phyloP scores from a whole-genome alignment of 352 stramenopile species.

The Globisporangium orthogonon region DNA sequence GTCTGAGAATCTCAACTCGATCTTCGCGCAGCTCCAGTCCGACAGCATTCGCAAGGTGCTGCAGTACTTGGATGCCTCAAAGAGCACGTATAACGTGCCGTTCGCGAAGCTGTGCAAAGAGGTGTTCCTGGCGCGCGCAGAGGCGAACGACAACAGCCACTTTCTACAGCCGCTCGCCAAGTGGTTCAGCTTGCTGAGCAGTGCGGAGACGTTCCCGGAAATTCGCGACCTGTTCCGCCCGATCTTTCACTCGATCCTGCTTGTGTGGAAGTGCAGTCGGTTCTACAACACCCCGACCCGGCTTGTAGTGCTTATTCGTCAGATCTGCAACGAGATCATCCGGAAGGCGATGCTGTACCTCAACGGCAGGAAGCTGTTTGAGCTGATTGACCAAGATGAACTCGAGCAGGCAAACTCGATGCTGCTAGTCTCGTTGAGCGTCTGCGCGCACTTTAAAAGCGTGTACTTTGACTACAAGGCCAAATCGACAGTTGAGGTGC shows the following conservation, averaged over 20 bases:
- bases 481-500: slow-evolving; percentile 70
- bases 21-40: slow-evolving; percentile 89
- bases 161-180: slow-evolving; percentile 75
- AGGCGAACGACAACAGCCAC: slow-evolving; percentile 85
- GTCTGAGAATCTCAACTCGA: slow-evolving; percentile 83
- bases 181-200: slow-evolving; percentile 46
- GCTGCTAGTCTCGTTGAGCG: slow-evolving; percentile 62
- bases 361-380: slow-evolving; percentile 73
- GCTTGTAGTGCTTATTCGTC: slow-evolving; percentile 83
- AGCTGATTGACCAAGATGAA: slow-evolving; percentile 73
- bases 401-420: slow-evolving; percentile 66
- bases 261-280: slow-evolving; percentile 88
- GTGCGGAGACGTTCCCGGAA: slow-evolving; percentile 30
- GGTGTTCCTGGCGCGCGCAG: slow-evolving; percentile 79
- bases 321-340: slow-evolving; percentile 89
- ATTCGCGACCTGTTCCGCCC: slow-evolving; percentile 77
- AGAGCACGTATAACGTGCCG: slow-evolving; percentile 89
- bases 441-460: slow-evolving; percentile 88
- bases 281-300: slow-evolving; percentile 90
- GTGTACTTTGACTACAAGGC: slow-evolving; percentile 93
- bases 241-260: slow-evolving; percentile 83
- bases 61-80: slow-evolving; percentile 82
- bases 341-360: slow-evolving; percentile 62
- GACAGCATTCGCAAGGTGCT: slow-evolving; percentile 82
- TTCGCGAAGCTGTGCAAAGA: slow-evolving; percentile 92